Evolutionary conservation across 768 basidiomycete species (phyloP), one percentile per base, ranked within the genome.

Genomic region (Polyporus arcularius): DNA sequence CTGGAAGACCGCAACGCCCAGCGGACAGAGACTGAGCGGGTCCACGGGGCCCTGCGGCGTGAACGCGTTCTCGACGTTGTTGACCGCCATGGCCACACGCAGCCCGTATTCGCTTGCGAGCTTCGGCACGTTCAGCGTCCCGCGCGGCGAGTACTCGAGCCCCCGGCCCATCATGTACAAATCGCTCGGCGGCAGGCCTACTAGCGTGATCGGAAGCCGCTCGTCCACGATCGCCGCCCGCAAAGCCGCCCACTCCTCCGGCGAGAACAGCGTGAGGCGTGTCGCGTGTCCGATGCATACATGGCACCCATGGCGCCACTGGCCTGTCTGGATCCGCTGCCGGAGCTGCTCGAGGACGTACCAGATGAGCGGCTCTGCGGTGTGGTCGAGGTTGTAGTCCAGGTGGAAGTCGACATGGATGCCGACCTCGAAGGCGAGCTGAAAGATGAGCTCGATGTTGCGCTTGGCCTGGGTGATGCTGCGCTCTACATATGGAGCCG

Each of bases 1-100:
- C 68, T 87, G 87, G 67, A 86, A 88, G 32, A 87, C 63, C 3
- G 79, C 82, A 11, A 85, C 81, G 18, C 82, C 85, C 47, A 88
- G 79, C 39, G 82, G 77, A 52, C 84, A 82, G 55, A 88, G 72
- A 5, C 79, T 76, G n/a, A 89, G 72, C 9, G 86, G 85, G 73
- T 87, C 86, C 46, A 83, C 68, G 30, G 79, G 80, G 53, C 87
- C 87, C 73, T 88, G 87, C 42, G 87, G 88, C 39, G 83, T 88
- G 70, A 87, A 89, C 32, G 84, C 82, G 64, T 88, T 89, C 63
- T 81, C 82, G 65, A 87, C 79, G 66, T 87, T 87, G 71, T 87
- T 86, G 40, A 87, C 82, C 57, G 81, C 76, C 79, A 86, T 79
- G 55, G 83, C 84, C 55, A 84, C 73, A 47, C 77, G 73, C 32